phyloP scores from a whole-genome alignment of 1,139 yeast species.

The Suhomyces maxii region DNA sequence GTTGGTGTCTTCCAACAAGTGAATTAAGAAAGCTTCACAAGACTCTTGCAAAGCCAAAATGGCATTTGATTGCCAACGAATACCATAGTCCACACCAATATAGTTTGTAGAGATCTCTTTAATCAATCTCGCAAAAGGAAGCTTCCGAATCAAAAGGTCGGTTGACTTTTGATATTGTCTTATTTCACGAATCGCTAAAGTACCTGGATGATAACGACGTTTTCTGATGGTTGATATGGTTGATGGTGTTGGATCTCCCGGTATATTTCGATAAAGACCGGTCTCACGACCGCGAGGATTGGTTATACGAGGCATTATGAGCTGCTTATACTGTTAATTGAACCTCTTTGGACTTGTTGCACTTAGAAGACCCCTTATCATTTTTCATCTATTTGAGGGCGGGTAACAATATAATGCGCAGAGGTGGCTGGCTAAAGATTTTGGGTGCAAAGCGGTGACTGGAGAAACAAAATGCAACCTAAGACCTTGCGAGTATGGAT shows the following conservation, averaged over 20 bases:
- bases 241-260: constrained; percentile 26
- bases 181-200: constrained; percentile 74
- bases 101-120: constrained; percentile 79
- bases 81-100: constrained; percentile 55
- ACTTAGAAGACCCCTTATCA: neutral
- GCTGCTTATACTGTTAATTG: neutral
- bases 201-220: constrained; percentile 69
- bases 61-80: constrained; percentile 91
- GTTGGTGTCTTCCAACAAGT: constrained; percentile 86
- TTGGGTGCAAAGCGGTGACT: neutral
- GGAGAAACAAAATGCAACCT: neutral
- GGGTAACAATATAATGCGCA: constrained; percentile 5
- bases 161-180: constrained; percentile 76
- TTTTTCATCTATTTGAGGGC: constrained; percentile 1
- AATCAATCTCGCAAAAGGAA: constrained; percentile 88
- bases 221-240: constrained; percentile 28
- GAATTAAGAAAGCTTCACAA: constrained; percentile 84
- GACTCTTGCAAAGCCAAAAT: constrained; percentile 90
- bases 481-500: no score
- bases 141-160: constrained; percentile 71
- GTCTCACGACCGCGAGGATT: constrained; percentile 21
- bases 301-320: constrained; percentile 10
- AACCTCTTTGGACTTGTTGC: neutral
- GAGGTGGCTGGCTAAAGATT: constrained; percentile 10
- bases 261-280: constrained; percentile 48